Conservation (phyloP, 305 asterid species). For the Plantago coronopus region DNA sequence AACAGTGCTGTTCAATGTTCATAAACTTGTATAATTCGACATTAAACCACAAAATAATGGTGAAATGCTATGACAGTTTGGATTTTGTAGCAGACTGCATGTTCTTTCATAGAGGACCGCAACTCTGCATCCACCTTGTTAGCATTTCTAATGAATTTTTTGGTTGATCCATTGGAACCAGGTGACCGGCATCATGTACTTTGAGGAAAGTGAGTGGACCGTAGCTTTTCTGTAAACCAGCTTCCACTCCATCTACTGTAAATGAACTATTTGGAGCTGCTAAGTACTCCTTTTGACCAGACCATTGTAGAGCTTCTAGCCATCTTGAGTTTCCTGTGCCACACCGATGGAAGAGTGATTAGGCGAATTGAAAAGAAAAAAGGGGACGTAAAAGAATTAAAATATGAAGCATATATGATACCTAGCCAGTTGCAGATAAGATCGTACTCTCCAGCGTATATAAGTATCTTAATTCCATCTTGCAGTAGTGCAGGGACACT, state of each 20-base stretch:
- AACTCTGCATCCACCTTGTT: conserved; percentile 38
- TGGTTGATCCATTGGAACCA: conserved; percentile 84
- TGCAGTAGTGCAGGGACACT: conserved; percentile 49
- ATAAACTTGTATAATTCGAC: too few relatives aligned
- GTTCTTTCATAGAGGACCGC: conserved; percentile 12
- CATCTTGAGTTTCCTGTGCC: conserved; percentile 66
- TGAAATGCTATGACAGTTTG: background rate
- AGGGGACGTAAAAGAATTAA: background rate
- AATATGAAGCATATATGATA: background rate
- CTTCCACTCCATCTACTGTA: conserved; percentile 33
- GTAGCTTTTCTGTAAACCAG: conserved; percentile 34
- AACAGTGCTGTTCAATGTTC: too few relatives aligned
- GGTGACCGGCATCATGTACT: conserved; percentile 55
- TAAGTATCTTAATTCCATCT: conserved; percentile 45
- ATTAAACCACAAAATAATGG: background rate
- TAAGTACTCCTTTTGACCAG: conserved; percentile 35
- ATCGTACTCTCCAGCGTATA: conserved; percentile 65
- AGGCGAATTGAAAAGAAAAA: background rate
- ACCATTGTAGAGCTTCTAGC: conserved; percentile 55
- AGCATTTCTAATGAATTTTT: conserved; percentile 53
- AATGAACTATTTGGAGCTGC: conserved; percentile 30
- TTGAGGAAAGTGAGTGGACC: conserved; percentile 51
- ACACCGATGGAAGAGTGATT: background rate
- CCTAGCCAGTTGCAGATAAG: conserved; percentile 68
- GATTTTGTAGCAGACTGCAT: background rate